Percentiles rank a stretch among this genome's conserved stretches.
Evolutionary conservation across 345 rosid species (phyloP).

Genomic region (Euphorbia lathyris): DNA sequence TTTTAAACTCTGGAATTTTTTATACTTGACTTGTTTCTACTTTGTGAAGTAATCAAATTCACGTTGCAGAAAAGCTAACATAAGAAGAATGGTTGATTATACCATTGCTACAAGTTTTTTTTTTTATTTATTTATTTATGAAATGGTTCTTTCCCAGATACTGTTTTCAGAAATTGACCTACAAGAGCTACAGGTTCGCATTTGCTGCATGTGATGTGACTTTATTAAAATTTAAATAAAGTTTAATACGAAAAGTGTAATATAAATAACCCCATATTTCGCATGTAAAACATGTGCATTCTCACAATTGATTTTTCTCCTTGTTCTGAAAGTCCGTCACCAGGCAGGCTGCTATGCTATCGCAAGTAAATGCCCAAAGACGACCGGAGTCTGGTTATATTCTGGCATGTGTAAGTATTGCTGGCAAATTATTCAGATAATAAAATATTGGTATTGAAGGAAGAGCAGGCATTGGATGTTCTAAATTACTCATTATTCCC

Average conservation of each 20-base stretch:
- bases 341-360: neutral
- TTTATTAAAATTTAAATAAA: neutral
- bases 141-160: neutral
- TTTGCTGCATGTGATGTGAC: slow-evolving; percentile 66
- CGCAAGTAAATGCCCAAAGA: neutral
- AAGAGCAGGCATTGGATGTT: neutral
- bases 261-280: too few species aligned
- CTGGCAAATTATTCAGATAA: neutral
- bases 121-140: too few species aligned
- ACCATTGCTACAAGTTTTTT: neutral
- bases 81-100: too few species aligned
- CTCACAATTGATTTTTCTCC: neutral
- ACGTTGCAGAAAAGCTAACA: too few species aligned
- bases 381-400: neutral
- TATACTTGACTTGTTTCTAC: neutral
- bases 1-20: too few species aligned
- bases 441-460: neutral
- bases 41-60: slow-evolving; percentile 10
- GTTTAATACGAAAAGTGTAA: too few species aligned
- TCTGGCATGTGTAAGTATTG: neutral
- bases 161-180: slow-evolving; percentile 73
- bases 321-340: too few species aligned
- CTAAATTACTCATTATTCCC: neutral
- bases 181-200: slow-evolving; percentile 77
- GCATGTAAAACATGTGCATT: neutral